Conservation (phyloP, 768 basidiomycete species). For the Boletus barrowsii region DNA sequence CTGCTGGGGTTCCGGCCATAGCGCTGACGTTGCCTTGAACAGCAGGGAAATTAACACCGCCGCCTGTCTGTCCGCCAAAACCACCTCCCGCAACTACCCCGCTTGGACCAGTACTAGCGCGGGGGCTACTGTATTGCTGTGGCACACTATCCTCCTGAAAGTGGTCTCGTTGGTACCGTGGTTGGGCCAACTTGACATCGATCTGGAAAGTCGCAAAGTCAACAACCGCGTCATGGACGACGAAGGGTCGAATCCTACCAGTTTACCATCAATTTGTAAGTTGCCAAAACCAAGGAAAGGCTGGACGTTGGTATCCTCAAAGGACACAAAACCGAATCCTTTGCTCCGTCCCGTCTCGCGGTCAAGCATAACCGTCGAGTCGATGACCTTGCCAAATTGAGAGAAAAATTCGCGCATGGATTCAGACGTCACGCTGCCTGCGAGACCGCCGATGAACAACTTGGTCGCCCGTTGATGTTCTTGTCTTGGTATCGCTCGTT, state of each 20-base stretch:
- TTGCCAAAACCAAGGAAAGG: slow-evolving; percentile 86
- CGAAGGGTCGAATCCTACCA: slow-evolving; percentile 52
- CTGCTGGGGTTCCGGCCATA: slow-evolving; percentile 32
- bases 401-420: slow-evolving; percentile 91
- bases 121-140: slow-evolving; percentile 16
- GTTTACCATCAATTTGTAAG: slow-evolving; percentile 90
- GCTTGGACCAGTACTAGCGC: slow-evolving; percentile 1
- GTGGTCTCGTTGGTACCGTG: slow-evolving; percentile 75
- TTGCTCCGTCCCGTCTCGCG: slow-evolving; percentile 93
- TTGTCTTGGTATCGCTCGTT: slow-evolving; percentile 94
- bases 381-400: slow-evolving; percentile 92
- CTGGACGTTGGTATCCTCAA: slow-evolving; percentile 88
- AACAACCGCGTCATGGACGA: neutral
- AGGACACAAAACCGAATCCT: slow-evolving; percentile 97
- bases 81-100: slow-evolving; percentile 17
- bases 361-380: slow-evolving; percentile 98
- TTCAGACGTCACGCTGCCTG: slow-evolving; percentile 89
- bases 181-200: slow-evolving; percentile 95
- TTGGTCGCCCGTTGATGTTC: slow-evolving; percentile 94
- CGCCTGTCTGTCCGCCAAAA: slow-evolving; percentile 34
- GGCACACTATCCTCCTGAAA: slow-evolving; percentile 44
- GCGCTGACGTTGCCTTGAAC: slow-evolving; percentile 23
- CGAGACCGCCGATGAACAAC: slow-evolving; percentile 93
- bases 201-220: slow-evolving; percentile 51
- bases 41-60: slow-evolving; percentile 34